A percentile compares a stretch with the other conserved stretches of the same genome.
Conservation (phyloP, 805 yeast species). For the Starmerella tilneyi region DNA sequence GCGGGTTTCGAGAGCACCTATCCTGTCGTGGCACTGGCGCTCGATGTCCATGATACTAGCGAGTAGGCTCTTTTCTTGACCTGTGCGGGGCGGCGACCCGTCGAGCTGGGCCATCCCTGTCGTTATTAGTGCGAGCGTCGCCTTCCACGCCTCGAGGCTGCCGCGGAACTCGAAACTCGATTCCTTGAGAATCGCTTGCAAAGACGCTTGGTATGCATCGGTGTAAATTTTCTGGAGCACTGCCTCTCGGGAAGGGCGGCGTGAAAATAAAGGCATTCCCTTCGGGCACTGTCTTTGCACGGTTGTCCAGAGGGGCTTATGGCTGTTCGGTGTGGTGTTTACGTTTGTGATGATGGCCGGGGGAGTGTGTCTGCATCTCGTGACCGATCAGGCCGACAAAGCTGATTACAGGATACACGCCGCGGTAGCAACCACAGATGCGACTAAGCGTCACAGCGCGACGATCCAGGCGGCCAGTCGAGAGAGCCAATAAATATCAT, state of each 20-base stretch:
- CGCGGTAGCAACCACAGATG: background rate
- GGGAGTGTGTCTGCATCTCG: conserved; percentile 3
- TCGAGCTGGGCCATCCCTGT: conserved; percentile 29
- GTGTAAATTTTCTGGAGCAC: conserved; percentile 33
- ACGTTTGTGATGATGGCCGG: no score
- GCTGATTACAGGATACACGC: conserved; percentile 1
- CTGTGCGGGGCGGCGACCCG: conserved; percentile 29
- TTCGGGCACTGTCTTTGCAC: conserved; percentile 1
- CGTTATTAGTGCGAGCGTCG: conserved; percentile 30
- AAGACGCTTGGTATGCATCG: conserved; percentile 35
- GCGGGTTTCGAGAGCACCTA: conserved; percentile 21
- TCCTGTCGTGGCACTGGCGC: conserved; percentile 34
- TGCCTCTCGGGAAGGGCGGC: conserved; percentile 23
- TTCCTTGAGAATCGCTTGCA: conserved; percentile 34
- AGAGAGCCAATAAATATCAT: no score
- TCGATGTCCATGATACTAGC: conserved; percentile 34
- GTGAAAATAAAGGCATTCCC: conserved; percentile 22
- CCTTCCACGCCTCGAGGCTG: conserved; percentile 33
- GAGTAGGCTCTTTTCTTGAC: conserved; percentile 31
- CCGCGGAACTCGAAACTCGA: conserved; percentile 31
- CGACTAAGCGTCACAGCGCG: conserved; percentile 9
- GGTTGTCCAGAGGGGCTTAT: background rate
- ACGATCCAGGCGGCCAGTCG: no score
- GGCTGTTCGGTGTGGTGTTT: conserved; percentile 2
- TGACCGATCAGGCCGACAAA: background rate